phyloP scores from a whole-genome alignment of 768 basidiomycete species.

The Baorangia bicolor region DNA sequence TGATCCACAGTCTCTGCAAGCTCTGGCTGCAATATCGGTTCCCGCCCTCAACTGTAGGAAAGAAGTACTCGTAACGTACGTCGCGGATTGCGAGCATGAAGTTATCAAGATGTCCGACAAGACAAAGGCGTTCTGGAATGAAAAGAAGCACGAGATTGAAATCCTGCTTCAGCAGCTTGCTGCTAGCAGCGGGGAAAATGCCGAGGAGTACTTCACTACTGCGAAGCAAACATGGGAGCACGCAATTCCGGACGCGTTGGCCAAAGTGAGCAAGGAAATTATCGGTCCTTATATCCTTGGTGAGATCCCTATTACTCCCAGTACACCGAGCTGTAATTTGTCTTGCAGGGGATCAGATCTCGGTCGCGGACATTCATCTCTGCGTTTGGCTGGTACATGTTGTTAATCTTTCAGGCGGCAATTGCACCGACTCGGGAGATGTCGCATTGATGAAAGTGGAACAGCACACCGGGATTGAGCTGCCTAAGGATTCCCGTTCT shows the following conservation, averaged over 20 bases:
- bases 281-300: conserved; percentile 66
- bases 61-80: conserved; percentile 46
- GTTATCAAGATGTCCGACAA: conserved; percentile 57
- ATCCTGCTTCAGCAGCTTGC: conserved; percentile 46
- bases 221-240: conserved; percentile 55
- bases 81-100: conserved; percentile 51
- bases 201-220: conserved; percentile 50
- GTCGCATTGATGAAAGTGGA: conserved; percentile 52
- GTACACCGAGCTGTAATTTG: not conserved
- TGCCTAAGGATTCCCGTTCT: conserved; percentile 43
- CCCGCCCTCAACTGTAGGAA: conserved; percentile 48
- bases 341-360: conserved; percentile 72
- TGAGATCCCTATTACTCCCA: conserved; percentile 32
- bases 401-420: conserved; percentile 56
- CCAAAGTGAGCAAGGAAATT: conserved; percentile 53
- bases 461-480: conserved; percentile 40
- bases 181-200: conserved; percentile 41
- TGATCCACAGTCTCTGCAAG: conserved; percentile 49
- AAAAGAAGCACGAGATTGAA: conserved; percentile 48
- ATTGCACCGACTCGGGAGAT: conserved; percentile 48
- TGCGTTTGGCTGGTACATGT: conserved; percentile 72
- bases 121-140: conserved; percentile 60
- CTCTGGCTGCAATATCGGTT: conserved; percentile 43
- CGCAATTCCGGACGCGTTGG: conserved; percentile 45
- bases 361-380: conserved; percentile 78